A percentile compares a stretch with the other conserved stretches of the same genome.
Evolutionary conservation across 306 rosid genomes (phyloP).

Genomic region (Vigna trinervia): DNA sequence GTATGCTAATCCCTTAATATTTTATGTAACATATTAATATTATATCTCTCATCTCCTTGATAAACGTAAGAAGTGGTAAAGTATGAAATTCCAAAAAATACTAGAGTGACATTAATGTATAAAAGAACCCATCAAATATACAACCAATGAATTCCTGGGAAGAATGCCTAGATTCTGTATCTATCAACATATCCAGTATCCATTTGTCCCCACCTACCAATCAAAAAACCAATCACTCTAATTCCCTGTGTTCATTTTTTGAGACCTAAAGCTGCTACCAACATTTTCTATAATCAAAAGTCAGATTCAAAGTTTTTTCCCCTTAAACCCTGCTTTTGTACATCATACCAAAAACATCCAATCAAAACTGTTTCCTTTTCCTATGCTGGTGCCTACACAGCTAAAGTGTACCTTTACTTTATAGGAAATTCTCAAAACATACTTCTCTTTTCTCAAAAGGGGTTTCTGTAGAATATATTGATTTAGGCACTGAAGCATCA

Average conservation of each 20-base stretch:
- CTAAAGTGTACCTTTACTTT: slow-evolving; percentile 23
- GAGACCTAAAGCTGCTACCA: slow-evolving; percentile 31
- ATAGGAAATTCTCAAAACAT: slow-evolving; percentile 50
- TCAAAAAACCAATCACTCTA: slow-evolving; percentile 28
- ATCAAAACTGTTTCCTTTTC: slow-evolving; percentile 27
- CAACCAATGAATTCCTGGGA: slow-evolving; percentile 2
- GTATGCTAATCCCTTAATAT: no score
- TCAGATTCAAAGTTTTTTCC: slow-evolving; percentile 7
- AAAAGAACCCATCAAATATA: slow-evolving; percentile 26
- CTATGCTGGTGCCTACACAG: slow-evolving; percentile 34
- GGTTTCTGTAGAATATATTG: slow-evolving; percentile 43
- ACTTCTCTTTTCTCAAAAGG: slow-evolving; percentile 24
- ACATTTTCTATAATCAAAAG: slow-evolving; percentile 19
- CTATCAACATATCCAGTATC: slow-evolving; percentile 32
- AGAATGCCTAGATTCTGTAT: slow-evolving; percentile 41
- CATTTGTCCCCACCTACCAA: slow-evolving; percentile 24
- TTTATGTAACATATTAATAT: no score
- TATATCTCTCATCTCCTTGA: no score
- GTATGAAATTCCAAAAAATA: background rate
- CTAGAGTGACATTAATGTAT: slow-evolving; percentile 27
- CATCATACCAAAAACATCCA: slow-evolving; percentile 25
- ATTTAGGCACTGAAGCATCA: slow-evolving; percentile 47
- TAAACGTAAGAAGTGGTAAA: no score
- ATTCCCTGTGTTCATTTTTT: slow-evolving; percentile 32
- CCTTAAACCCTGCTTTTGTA: slow-evolving; percentile 18